Conservation (phyloP, 2,329 filamentous ascomycete genomes). For the Trichoderma sp. region DNA sequence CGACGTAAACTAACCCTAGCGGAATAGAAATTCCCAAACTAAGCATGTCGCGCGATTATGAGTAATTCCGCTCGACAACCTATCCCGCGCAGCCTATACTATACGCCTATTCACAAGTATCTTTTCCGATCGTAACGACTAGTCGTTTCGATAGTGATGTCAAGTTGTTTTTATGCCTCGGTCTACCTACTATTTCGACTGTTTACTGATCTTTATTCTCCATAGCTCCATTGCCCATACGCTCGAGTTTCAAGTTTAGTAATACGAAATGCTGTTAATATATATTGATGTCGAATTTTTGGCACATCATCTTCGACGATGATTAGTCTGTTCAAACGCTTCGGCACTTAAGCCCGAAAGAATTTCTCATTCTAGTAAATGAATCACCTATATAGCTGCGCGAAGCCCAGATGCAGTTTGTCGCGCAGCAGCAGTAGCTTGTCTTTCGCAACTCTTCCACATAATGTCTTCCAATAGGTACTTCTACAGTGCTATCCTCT, state of each 20-base stretch:
- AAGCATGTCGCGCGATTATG: not conserved
- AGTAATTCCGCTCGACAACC: not conserved
- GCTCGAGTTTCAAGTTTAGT: not conserved
- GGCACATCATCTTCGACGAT: not conserved
- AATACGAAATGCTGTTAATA: not conserved
- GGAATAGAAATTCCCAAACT: not conserved
- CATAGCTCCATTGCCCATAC: not conserved
- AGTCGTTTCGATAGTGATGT: not conserved
- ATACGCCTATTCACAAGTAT: not conserved
- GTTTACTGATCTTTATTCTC: conserved; percentile 6
- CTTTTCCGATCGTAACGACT: not conserved
- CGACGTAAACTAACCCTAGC: not conserved
- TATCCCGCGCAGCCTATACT: not conserved
- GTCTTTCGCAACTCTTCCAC: not conserved
- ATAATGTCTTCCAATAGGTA: conserved; percentile 8
- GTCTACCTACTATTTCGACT: not conserved
- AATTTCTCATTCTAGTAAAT: not conserved
- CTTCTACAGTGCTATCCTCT: not conserved
- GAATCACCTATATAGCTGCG: not conserved
- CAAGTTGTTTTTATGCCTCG: not conserved
- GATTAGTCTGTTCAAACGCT: not conserved
- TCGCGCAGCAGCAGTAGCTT: not conserved
- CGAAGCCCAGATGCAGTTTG: not conserved
- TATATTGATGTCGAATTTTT: not conserved
- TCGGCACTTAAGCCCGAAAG: not conserved